These are phyloP conservation scores for Mortierella alpina DNA, from an alignment of 192 early-diverging fungal genomes.

Conservation along the genomic window DNA sequence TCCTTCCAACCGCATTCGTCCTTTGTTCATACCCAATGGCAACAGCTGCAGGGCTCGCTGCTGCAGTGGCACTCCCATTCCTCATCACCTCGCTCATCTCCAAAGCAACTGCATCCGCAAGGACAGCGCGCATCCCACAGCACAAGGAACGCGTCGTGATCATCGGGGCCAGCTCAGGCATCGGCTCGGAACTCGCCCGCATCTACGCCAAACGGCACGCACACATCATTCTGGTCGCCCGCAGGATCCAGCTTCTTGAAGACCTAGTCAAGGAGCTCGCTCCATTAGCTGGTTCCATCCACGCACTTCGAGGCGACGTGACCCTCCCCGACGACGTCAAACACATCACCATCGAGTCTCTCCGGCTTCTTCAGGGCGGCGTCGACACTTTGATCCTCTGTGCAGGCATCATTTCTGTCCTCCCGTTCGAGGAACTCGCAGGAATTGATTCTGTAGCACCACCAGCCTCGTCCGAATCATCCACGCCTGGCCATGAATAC, in stretches of 20 bases:
- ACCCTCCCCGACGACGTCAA: constrained; percentile 63
- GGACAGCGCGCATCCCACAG: constrained; percentile 20
- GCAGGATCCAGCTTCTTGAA: constrained; percentile 65
- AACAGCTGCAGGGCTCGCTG: not conserved
- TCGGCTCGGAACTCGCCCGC: constrained; percentile 74
- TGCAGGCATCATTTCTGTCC: constrained; percentile 81
- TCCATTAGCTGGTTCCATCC: constrained; percentile 26
- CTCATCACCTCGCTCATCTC: not conserved
- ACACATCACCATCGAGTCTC: constrained; percentile 46
- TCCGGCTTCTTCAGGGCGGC: constrained; percentile 34
- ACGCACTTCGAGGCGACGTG: constrained; percentile 67
- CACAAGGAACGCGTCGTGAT: constrained; percentile 67
- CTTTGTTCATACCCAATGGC: not conserved
- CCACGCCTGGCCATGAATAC: not conserved
- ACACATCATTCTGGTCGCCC: constrained; percentile 71
- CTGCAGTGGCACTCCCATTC: constrained; percentile 11
- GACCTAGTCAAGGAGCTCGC: constrained; percentile 60
- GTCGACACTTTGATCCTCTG: constrained; percentile 81
- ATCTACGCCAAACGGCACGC: constrained; percentile 74
- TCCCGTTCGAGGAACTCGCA: constrained; percentile 71
- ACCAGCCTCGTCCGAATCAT: not conserved
- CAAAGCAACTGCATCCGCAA: not conserved
- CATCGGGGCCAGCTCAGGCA: constrained; percentile 84
- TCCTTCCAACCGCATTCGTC: not conserved
- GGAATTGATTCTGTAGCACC: constrained; percentile 37